Conservation (phyloP, 1,284 basidiomycete species). For the Microstroma glucosiphilum region DNA sequence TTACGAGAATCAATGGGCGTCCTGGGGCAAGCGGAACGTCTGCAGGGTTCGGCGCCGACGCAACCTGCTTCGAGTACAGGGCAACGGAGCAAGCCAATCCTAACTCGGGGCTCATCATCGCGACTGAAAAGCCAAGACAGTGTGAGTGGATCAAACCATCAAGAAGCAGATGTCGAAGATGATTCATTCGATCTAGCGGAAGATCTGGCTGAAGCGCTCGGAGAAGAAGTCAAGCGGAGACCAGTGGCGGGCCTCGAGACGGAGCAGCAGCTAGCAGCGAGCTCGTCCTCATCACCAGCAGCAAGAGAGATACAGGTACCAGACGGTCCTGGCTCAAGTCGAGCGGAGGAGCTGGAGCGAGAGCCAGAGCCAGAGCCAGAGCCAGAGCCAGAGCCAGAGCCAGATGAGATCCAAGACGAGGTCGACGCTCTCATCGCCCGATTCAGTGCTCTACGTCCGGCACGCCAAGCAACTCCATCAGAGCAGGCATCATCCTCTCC, state of each 20-base stretch:
- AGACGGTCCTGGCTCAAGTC: not conserved
- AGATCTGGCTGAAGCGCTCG: not conserved
- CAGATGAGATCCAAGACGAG: not conserved
- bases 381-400: not conserved
- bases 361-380: not conserved
- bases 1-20: too few species aligned
- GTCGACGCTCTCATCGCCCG: not conserved
- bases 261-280: not conserved
- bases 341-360: too few species aligned
- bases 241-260: not conserved
- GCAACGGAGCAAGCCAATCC: too few species aligned
- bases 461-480: not conserved
- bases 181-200: not conserved
- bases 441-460: not conserved
- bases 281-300: not conserved
- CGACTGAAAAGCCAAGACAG: too few species aligned
- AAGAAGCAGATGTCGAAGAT: too few species aligned
- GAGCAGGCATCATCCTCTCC: not conserved
- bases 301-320: not conserved
- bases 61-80: too few species aligned
- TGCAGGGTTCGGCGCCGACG: too few species aligned
- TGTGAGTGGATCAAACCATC: too few species aligned
- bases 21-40: too few species aligned
- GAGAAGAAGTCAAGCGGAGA: not conserved
- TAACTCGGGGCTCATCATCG: too few species aligned